Base-by-base conservation (phyloP, 169 alveolate species). In the Cryptosporidium felis region DNA sequence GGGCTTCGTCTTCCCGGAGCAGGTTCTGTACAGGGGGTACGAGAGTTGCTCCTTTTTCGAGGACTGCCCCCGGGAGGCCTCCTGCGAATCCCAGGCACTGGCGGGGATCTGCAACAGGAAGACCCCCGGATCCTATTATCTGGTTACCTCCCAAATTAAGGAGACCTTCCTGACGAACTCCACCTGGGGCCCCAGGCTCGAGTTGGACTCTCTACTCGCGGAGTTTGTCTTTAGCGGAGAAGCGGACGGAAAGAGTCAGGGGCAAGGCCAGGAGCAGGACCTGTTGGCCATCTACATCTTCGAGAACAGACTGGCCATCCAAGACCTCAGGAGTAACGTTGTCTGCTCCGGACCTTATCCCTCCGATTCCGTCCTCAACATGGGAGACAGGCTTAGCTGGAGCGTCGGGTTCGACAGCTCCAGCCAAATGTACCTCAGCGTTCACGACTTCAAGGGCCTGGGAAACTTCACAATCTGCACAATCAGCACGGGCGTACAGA, bases 311-410 rank as follows among this genome's bases (percentile, higher is more conserved):
- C 8, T 74, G 14, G 85, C 85, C 28, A 38, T 74, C 14, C 85
- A 74, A 36, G 85, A 74, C 56, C 45, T 74, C 5, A 49, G 8
- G 6, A 30, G 56, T 38, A 74, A 74, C 36, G 67, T 74, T 2
- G 65, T 56, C 6, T 74, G 85, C 41, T 36, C 56, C 38, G 85
- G 85, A 1, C 85, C 85, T 5, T 74, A 51, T 26, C 85, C 85
- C 9, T 38, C 40, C 14, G 58, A 56, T n/a, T 32, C 56, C 0
- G 42, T 23, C 0, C 4, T 74, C 1, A 28, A 32, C 6, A 23
- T 38, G 34, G 85, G 85, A 2, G 67, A 49, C n/a, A 32, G 40
- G 21, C 23, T 74, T 1, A 74, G n/a, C 12, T 74, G 85, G 85
- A 74, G 74, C n/a, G 12, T 74, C 23, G 67, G 85, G 9, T 53